These are phyloP conservation scores for Metschnikowia cubensis DNA, from an alignment of 805 yeast genomes.

Conservation along the genomic window DNA sequence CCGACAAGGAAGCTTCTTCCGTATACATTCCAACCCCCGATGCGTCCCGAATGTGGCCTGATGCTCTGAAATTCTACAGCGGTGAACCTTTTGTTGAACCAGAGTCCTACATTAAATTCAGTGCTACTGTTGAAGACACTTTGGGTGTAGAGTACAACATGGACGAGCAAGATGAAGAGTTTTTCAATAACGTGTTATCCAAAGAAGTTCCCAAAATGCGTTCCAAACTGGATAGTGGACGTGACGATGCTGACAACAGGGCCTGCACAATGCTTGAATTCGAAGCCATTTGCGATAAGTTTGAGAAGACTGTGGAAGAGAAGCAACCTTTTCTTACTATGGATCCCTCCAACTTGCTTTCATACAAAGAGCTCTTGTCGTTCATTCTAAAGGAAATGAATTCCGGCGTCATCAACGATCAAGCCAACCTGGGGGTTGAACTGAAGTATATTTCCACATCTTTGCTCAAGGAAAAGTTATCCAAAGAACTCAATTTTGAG, in stretches of 20 bases:
- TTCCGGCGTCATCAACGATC: slow-evolving; percentile 22
- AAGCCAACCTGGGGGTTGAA: slow-evolving; percentile 23
- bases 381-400: slow-evolving; percentile 37
- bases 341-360: slow-evolving; percentile 74
- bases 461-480: slow-evolving; percentile 54
- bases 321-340: slow-evolving; percentile 85
- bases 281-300: slow-evolving; percentile 68
- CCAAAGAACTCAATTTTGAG: slow-evolving; percentile 51
- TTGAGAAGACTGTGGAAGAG: slow-evolving; percentile 71
- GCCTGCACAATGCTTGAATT: slow-evolving; percentile 77
- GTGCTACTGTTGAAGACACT: slow-evolving; percentile 96
- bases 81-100: slow-evolving; percentile 65
- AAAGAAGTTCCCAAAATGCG: slow-evolving; percentile 28
- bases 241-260: slow-evolving; percentile 14
- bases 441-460: slow-evolving; percentile 45
- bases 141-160: slow-evolving; percentile 79
- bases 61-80: slow-evolving; percentile 66
- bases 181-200: slow-evolving; percentile 43
- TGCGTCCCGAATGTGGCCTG: slow-evolving; percentile 80
- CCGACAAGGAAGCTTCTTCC: slow-evolving; percentile 22
- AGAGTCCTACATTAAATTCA: slow-evolving; percentile 75
- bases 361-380: slow-evolving; percentile 64
- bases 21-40: slow-evolving; percentile 96
- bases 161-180: slow-evolving; percentile 85
- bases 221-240: slow-evolving; percentile 10